phyloP scores from a whole-genome alignment of 148 eudicot genomes.

The Drosera capensis region DNA sequence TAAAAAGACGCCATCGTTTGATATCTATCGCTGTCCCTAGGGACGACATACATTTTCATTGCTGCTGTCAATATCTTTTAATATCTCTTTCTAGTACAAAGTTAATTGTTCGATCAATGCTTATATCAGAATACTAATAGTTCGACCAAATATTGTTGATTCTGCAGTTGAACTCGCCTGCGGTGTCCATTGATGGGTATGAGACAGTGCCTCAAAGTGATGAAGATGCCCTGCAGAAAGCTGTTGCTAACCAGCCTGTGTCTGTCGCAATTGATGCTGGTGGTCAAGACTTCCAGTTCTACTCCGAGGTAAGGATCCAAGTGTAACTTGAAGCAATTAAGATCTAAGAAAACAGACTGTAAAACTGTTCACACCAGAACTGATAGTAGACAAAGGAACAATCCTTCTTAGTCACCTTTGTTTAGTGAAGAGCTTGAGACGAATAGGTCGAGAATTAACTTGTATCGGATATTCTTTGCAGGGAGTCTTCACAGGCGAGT shows the following conservation, averaged over 20 bases:
- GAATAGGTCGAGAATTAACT: no score
- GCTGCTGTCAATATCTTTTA: no score
- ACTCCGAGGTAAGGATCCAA: conserved; percentile 39
- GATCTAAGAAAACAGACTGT: neutral
- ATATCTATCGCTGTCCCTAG: neutral
- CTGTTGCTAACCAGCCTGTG: conserved; percentile 72
- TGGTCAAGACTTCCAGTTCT: conserved; percentile 61
- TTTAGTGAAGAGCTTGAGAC: no score
- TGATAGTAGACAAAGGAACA: no score
- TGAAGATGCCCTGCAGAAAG: conserved; percentile 58
- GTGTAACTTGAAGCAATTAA: neutral
- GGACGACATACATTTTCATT: neutral
- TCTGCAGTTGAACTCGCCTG: conserved; percentile 33
- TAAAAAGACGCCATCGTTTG: neutral
- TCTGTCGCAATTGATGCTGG: conserved; percentile 84
- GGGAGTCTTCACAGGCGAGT: conserved; percentile 63
- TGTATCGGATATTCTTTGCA: conserved; percentile 6
- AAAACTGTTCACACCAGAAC: no score
- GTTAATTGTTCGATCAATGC: no score
- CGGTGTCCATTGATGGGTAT: conserved; percentile 74
- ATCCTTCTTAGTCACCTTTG: no score
- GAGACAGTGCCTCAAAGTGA: conserved; percentile 56
- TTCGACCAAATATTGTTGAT: no score
- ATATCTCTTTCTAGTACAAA: neutral
- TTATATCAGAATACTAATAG: no score